phyloP scores from a whole-genome alignment of 2,329 filamentous ascomycete species.

The Hymenoscyphus repandus region DNA sequence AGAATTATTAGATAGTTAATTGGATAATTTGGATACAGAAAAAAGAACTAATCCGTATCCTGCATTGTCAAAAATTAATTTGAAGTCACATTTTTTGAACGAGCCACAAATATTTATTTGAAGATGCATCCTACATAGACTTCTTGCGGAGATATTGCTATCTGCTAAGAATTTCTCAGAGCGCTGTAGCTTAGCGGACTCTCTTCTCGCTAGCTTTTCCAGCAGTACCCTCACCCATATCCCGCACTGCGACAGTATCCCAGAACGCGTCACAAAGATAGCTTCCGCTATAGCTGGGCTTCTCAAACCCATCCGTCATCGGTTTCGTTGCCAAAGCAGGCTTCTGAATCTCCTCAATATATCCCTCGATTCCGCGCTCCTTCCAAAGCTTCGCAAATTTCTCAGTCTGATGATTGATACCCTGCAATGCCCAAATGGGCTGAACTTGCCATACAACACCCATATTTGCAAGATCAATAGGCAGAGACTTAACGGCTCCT shows the following conservation, averaged over 20 bases:
- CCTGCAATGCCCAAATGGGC: conserved; percentile 36
- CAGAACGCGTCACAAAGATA: conserved; percentile 36
- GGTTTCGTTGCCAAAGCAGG: conserved; percentile 24
- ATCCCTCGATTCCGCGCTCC: conserved; percentile 34
- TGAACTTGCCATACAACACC: conserved; percentile 38
- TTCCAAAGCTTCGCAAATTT: conserved; percentile 33
- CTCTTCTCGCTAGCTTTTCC: neutral
- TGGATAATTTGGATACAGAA: too few relatives aligned
- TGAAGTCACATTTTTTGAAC: too few relatives aligned
- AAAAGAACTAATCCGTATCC: too few relatives aligned
- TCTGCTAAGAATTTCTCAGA: neutral
- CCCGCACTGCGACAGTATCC: conserved; percentile 19
- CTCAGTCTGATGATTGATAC: conserved; percentile 33
- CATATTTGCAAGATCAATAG: conserved; percentile 33
- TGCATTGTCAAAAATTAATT: too few relatives aligned
- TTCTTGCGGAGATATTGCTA: neutral
- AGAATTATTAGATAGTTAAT: too few relatives aligned
- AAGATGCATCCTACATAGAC: neutral
- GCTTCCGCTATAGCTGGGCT: conserved; percentile 32
- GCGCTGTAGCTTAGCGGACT: neutral
- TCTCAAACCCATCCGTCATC: conserved; percentile 34
- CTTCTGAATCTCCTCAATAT: conserved; percentile 24
- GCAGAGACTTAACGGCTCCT: conserved; percentile 31
- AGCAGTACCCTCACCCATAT: neutral
- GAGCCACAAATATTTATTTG: too few relatives aligned